phyloP scores from a whole-genome alignment of 306 rosid genomes.

The Quercus agrifolia region DNA sequence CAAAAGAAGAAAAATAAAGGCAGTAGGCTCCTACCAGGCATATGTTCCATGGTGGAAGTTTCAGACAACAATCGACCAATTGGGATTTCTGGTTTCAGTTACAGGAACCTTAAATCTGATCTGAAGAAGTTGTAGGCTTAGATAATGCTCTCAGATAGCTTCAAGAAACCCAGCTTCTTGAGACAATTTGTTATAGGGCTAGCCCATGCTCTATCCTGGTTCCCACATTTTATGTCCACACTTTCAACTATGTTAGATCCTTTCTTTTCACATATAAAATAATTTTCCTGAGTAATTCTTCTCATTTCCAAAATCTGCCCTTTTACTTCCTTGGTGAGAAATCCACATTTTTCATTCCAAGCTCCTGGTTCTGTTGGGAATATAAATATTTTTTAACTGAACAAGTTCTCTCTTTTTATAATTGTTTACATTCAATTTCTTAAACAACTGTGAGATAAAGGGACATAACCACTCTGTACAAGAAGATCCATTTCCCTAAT shows the following conservation, averaged over 20 bases:
- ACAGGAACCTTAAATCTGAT: conserved; percentile 61
- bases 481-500: too few species aligned
- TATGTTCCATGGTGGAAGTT: conserved; percentile 64
- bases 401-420: too few species aligned
- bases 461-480: too few species aligned
- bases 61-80: conserved; percentile 43
- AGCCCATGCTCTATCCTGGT: conserved; percentile 72
- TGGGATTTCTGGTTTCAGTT: conserved; percentile 48
- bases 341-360: too few species aligned
- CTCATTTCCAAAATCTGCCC: too few species aligned
- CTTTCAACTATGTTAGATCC: conserved; percentile 60
- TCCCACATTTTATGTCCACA: conserved; percentile 80
- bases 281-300: too few species aligned
- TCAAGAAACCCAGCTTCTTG: conserved; percentile 80
- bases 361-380: too few species aligned
- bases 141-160: conserved; percentile 68
- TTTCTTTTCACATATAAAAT: conserved; percentile 36
- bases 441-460: too few species aligned
- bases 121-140: conserved; percentile 50
- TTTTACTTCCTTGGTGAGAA: too few species aligned
- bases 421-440: too few species aligned
- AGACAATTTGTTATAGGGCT: conserved; percentile 64
- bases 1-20: conserved; percentile 54
- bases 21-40: conserved; percentile 53
- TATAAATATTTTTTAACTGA: too few species aligned